Evolutionary conservation across 495 filamentous ascomycete genomes (phyloP).

Genomic region (Massariosphaeria phaeospora): DNA sequence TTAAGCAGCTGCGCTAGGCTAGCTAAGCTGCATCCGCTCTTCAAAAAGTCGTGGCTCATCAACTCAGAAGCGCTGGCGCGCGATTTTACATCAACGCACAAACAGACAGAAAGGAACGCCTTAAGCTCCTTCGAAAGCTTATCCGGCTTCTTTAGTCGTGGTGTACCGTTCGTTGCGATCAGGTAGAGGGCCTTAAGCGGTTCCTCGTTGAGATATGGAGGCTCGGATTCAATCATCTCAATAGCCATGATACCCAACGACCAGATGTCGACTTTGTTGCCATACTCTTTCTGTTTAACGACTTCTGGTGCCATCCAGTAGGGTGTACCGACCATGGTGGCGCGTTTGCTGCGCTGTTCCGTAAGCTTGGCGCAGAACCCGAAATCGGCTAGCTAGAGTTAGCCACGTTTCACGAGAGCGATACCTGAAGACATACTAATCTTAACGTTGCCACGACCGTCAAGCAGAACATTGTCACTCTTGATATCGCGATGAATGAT

Average conservation of each 20-base stretch:
- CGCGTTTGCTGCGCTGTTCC: constrained; percentile 91
- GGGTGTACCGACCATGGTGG: constrained; percentile 97
- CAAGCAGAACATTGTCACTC: constrained; percentile 93
- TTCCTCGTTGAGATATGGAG: constrained; percentile 96
- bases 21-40: constrained; percentile 69
- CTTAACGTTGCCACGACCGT: constrained; percentile 91
- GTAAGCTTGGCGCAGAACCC: constrained; percentile 99
- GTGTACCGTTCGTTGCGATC: constrained; percentile 96
- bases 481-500: constrained; percentile 99
- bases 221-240: constrained; percentile 99
- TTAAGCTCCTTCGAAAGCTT: constrained; percentile 95
- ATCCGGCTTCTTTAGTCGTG: constrained; percentile 93
- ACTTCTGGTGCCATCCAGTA: constrained; percentile 99
- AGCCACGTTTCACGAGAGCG: not conserved
- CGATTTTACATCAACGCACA: constrained; percentile 94
- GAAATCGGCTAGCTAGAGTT: constrained; percentile 73
- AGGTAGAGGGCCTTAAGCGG: constrained; percentile 94
- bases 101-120: constrained; percentile 87
- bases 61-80: constrained; percentile 87
- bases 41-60: constrained; percentile 70
- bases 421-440: constrained; percentile 65
- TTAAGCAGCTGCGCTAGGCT: constrained; percentile 81
- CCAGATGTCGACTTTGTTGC: constrained; percentile 98
- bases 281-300: constrained; percentile 98
- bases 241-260: constrained; percentile 99